Base-by-base conservation (phyloP, 345 rosid genomes). In the Schrenkiella parvula region DNA sequence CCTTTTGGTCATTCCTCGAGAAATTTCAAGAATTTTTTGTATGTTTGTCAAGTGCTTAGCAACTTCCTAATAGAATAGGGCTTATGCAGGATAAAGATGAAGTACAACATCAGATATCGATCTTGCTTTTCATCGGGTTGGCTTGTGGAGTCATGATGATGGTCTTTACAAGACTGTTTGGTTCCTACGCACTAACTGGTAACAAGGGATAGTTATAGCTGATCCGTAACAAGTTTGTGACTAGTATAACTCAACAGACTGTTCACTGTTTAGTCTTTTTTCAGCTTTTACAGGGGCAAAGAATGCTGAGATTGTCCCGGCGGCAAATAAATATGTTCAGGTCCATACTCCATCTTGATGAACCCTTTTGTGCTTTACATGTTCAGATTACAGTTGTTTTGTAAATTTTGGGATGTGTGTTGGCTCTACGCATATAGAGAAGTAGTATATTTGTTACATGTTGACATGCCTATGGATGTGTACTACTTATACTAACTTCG, bases 101-200 rank as follows among this genome's bases (percentile, higher is more conserved):
- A 76, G 96, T 87, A 69, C 97, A 91, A 47, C 96, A 89, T 79
- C 95, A 91, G 79, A 88, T 93, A 75, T 95, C 97, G n/a, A 72
- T 85, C 75, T 83, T 89, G 74, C 89, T 91, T 56, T 91, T 85
- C 80, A 72, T 84, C 4, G 95, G 95, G 17, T 78, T 91, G 83
- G 73, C 78, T 73, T 86, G 91, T 71, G 96, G 98, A 55, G 19
- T 84, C 68, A 57, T 77, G 38, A 85, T 93, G 98, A 82, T 93
- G 74, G 42, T 84, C 57, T 76, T 86, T 72, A 88, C 97, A 8
- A 86, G 78, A 67, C 70, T 82, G 29, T 93, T 82, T 79, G 97
- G 97, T 48, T 78, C 84, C 68, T 79, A 84, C 88, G 89, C 88
- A n/a, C 81, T 93, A 72, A 81, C 84, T 69, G 98, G 95, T 93